Evolutionary conservation across 768 basidiomycete genomes (phyloP), one percentile per base, ranked within the genome.

Genomic region (Sporobolomyces phaffii): DNA sequence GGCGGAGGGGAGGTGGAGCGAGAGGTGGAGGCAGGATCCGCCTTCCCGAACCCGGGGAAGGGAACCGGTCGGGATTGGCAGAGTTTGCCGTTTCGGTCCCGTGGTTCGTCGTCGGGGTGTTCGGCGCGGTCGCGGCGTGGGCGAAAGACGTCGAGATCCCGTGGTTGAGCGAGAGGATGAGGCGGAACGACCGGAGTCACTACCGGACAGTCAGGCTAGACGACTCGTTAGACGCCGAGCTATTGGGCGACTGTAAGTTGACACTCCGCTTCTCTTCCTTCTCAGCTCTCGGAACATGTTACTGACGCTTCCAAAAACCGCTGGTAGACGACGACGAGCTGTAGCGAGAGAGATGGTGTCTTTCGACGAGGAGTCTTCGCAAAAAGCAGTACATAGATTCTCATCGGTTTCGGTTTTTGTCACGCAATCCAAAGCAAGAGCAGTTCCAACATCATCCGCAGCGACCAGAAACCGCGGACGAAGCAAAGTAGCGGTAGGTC

Each of bases 1-100:
- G 86, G 59, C 51, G 66, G 2, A 88, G 91, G 4, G 76, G 84
- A 56, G 82, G 85, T 4, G 80, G 84, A 81, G 91, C 91, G 88
- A 88, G 75, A 36, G 73, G 74, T 5, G 88, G 75, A 34, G 73
- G 74, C 5, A 47, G 68, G 33, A 74, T 75, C 51, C 68, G 73
- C 28, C 56, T 75, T 22, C 69, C 72, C 18, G 73, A 73, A 34
- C 72, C 73, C 2, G 68, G 67, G 22, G 72, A 73, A 40, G 47
- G 58, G 7, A 52, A 54, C 3, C 43, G 50, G 17, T 41, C 40
- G 14, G 52, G 57, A 5, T n/a, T 56, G n/a, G 52, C 60, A 52
- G 72, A 73, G n/a, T 18, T 66, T 33, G 28, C 69, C 41, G 40
- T 64, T 22, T 40, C 33, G 31, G 45, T 73, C 14, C 72, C 72